Base-by-base conservation (phyloP, 1,284 basidiomycete species). In the Erythrobasidium hasegawianum region DNA sequence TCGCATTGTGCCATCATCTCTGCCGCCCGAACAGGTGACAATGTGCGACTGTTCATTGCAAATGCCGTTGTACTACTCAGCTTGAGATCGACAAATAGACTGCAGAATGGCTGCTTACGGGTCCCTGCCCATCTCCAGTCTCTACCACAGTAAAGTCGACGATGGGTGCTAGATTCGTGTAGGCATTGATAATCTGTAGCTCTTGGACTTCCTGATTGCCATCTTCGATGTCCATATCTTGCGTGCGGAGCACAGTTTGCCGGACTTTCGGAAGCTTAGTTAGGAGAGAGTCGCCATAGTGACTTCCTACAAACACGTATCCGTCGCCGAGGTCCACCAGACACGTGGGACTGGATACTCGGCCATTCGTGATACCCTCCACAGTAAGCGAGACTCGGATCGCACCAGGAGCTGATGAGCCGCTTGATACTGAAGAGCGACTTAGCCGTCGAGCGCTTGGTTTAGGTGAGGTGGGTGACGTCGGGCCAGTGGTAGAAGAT, bases 11-110 rank as follows among this genome's bases (percentile, higher is more conserved):
- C 94, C 93, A 0, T 85, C 84, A 68, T 86, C 90, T 18, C 83
- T 83, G 0, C 86, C 87, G 1, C 95, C 95, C 1, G 92, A 95
- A 70, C 90, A 92, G 0, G 92, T 89, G 2, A 97, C 84, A 53
- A 97, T 83, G 75, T 93, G 86, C 13, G 83, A 83, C 86, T 89
- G 74, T 8, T 70, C n/a, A 54, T 74, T 59, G n/a, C 67, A 60
- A 43, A 61, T 56, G 53, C 29, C 58, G 49, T 50, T 59, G 54
- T n/a, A n/a, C n/a, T n/a, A 71, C 59, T 20, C 43, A 58, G 13
- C 67, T 56, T 62, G 20, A 9, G 67, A 45, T 20, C 18, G 22
- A 10, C 40, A 10, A 67, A 18, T 40, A 53, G 54, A 59, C 29
- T 33, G 33, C 4, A 9, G 40, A 16, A 27, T 52, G 39, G 41